A percentile compares a stretch with the other conserved stretches of the same genome.
Conservation (phyloP, 768 basidiomycete species). For the Pleurotus djamor region DNA sequence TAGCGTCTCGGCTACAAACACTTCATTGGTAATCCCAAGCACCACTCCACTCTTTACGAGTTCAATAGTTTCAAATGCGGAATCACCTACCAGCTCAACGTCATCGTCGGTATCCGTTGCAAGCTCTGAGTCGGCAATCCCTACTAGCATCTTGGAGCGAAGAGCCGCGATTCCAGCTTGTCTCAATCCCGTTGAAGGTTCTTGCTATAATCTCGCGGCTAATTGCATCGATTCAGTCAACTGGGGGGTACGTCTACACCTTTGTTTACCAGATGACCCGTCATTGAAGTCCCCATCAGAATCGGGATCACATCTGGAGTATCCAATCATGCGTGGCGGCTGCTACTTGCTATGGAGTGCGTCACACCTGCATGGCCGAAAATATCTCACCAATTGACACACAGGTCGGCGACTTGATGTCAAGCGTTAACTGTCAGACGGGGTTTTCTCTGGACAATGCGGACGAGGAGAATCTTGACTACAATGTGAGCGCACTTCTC, state of each 20-base stretch:
- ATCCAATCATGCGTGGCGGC: constrained; percentile 12
- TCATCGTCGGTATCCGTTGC: not conserved
- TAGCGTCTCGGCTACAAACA: no score
- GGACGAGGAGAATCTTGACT: constrained; percentile 9
- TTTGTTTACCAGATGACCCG: not conserved
- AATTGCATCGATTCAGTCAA: constrained; percentile 8
- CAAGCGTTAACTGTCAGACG: constrained; percentile 13
- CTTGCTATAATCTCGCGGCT: constrained; percentile 10
- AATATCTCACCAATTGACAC: not conserved
- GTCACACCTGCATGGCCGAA: not conserved
- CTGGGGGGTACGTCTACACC: not conserved
- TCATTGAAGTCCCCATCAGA: not conserved
- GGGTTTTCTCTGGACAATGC: constrained; percentile 5
- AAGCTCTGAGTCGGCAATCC: not conserved
- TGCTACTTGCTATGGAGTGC: constrained; percentile 14
- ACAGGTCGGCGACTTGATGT: constrained; percentile 12
- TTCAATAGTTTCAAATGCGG: no score
- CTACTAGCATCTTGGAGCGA: constrained; percentile 3
- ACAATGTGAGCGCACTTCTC: no score
- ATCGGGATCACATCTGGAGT: constrained; percentile 10
- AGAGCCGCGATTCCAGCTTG: constrained; percentile 10
- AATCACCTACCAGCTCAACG: not conserved
- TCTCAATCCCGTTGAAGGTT: constrained; percentile 9
- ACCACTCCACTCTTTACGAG: no score
- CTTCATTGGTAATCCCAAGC: no score